Evolutionary conservation across 2,329 filamentous ascomycete species (phyloP), one percentile per base, ranked within the genome.

Genomic region (Aspergillus ustus): DNA sequence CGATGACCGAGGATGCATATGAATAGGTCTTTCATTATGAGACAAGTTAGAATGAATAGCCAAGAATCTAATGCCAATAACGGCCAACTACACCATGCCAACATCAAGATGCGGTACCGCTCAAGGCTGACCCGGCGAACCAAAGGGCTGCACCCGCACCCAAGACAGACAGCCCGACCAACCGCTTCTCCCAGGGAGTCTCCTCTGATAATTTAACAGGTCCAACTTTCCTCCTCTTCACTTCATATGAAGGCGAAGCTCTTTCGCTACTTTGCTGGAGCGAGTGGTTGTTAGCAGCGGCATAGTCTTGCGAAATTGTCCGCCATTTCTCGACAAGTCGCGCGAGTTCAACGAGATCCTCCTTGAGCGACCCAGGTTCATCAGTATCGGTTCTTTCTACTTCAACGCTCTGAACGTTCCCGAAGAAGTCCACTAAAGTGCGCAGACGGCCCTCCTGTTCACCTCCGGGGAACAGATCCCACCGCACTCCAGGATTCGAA

Each of bases 381-480:
- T 87, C 84, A 43, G 72, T 66, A 55, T 85, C 83, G 49, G 82
- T 81, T 28, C 83, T 84, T 67, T 95, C 91, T 3, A 98, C 87
- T 78, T 98, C 95, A 3, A 99, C 93, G 69, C 94, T 96, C 76
- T 99, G 95, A 15, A 98, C 93, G 74, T 98, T 99, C 25, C 95
- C 95, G 66, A 99, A 98, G 79, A 99, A 99, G 75, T 99, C 95
- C 70, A 96, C 96, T 45, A 99, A 88, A 31, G 95, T 84, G 46
- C 93, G 88, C 68, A 90, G 87, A 57, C 93, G 85, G 0, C 91
- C 94, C 9, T 85, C 89, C 7, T 88, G 82, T 69, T 93, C 91
- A 7, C 92, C 93, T 11, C 93, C 94, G 0, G 85, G 87, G 77
- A 99, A 98, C n/a, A 99, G 80, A 75, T 99, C 95, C 83, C 96